Conservation (phyloP, 2,329 filamentous ascomycete genomes). For the Botrytis fabae region DNA sequence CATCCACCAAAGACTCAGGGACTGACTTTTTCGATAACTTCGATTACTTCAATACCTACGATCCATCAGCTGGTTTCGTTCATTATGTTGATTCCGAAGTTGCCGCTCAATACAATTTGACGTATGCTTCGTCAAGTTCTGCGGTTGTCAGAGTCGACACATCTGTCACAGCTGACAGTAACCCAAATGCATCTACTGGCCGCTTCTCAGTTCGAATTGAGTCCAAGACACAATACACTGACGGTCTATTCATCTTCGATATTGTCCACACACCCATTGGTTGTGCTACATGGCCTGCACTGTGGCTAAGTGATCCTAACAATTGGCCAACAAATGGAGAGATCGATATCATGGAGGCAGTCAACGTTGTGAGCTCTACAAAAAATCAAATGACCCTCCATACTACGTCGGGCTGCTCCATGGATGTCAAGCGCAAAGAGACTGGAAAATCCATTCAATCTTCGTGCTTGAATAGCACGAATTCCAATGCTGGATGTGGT, state of each 20-base stretch:
- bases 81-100: slow-evolving; percentile 44
- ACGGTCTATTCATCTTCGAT: slow-evolving; percentile 59
- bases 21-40: slow-evolving; percentile 48
- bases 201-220: slow-evolving; percentile 53
- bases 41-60: slow-evolving; percentile 47
- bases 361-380: slow-evolving; percentile 46
- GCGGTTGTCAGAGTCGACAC: slow-evolving; percentile 64
- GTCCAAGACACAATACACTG: slow-evolving; percentile 53
- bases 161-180: slow-evolving; percentile 52
- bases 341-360: slow-evolving; percentile 54
- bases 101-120: slow-evolving; percentile 55
- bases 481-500: slow-evolving; percentile 47
- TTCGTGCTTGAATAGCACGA: slow-evolving; percentile 46
- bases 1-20: slow-evolving; percentile 39
- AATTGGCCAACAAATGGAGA: slow-evolving; percentile 65
- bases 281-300: slow-evolving; percentile 55
- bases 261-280: slow-evolving; percentile 59
- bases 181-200: slow-evolving; percentile 53
- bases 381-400: slow-evolving; percentile 50
- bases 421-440: slow-evolving; percentile 47
- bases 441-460: slow-evolving; percentile 49
- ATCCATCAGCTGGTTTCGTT: slow-evolving; percentile 49
- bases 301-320: slow-evolving; percentile 62
- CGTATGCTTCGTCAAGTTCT: slow-evolving; percentile 54
- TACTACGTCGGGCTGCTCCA: slow-evolving; percentile 47